Conservation (phyloP, 176 grass and related monocot genomes). For the Avena sativa region DNA sequence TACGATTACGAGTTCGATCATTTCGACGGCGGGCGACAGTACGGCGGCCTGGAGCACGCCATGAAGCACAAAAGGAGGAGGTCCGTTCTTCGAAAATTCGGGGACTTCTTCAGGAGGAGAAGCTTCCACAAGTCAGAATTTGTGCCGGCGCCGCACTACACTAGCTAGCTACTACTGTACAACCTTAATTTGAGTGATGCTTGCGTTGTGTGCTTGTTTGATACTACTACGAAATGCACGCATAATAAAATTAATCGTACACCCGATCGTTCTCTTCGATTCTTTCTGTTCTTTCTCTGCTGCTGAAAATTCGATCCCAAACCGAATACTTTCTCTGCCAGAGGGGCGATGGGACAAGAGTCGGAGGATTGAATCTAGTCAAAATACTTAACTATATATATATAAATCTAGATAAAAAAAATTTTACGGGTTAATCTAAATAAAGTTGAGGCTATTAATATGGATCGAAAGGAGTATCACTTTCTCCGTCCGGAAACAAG, state of each 20-base stretch:
- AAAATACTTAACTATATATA: too few species aligned
- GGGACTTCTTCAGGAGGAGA: conserved; percentile 63
- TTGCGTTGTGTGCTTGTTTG: neutral
- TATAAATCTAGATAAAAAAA: too few species aligned
- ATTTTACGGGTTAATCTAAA: too few species aligned
- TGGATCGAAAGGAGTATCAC: too few species aligned
- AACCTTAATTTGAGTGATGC: neutral
- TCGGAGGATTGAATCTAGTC: too few species aligned
- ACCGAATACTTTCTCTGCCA: too few species aligned
- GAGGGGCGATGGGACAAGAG: too few species aligned
- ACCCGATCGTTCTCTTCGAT: too few species aligned
- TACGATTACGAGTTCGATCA: conserved; percentile 71
- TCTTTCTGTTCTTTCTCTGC: too few species aligned
- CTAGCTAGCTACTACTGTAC: conserved; percentile 11
- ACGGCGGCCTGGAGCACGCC: conserved; percentile 44
- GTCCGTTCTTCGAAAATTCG: conserved; percentile 66
- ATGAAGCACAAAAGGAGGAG: conserved; percentile 59
- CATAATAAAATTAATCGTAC: neutral
- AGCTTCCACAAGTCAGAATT: conserved; percentile 44
- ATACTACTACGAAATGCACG: neutral
- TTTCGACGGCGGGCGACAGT: conserved; percentile 39
- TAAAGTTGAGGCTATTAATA: too few species aligned
- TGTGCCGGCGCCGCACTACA: conserved; percentile 7
- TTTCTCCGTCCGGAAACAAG: too few species aligned
- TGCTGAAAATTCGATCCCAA: too few species aligned